phyloP scores from a whole-genome alignment of 306 rosid genomes.

The Hippophae gyantsensis region DNA sequence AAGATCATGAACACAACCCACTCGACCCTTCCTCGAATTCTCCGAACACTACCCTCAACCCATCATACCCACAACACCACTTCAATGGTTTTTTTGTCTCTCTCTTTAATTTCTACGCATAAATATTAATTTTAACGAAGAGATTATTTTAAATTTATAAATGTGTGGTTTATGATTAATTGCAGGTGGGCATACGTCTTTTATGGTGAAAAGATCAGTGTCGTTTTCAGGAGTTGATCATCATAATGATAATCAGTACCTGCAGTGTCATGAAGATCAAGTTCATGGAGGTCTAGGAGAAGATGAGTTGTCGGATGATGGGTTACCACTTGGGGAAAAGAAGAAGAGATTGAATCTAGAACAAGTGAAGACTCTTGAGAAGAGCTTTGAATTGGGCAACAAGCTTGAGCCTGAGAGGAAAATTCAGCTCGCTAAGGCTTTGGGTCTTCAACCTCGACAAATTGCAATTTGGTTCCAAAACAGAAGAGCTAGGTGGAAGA shows the following conservation, averaged over 20 bases:
- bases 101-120: background rate
- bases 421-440: slow-evolving; percentile 67
- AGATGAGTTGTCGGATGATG: slow-evolving; percentile 82
- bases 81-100: slow-evolving; percentile 37
- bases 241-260: slow-evolving; percentile 16
- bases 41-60: slow-evolving; percentile 35
- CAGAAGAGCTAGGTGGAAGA: slow-evolving; percentile 93
- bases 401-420: slow-evolving; percentile 94
- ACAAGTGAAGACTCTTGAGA: slow-evolving; percentile 87
- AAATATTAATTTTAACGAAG: background rate
- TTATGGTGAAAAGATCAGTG: slow-evolving; percentile 79
- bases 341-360: slow-evolving; percentile 75
- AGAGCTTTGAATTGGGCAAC: slow-evolving; percentile 84
- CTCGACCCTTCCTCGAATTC: slow-evolving; percentile 15
- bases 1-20: slow-evolving; percentile 38
- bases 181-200: slow-evolving; percentile 23
- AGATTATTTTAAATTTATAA: background rate
- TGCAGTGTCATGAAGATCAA: no score
- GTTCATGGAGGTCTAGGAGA: slow-evolving; percentile 20
- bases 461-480: slow-evolving; percentile 95
- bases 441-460: slow-evolving; percentile 82
- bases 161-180: slow-evolving; percentile 22
- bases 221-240: slow-evolving; percentile 72
- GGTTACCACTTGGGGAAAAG: slow-evolving; percentile 78
- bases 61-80: slow-evolving; percentile 43